phyloP scores from a whole-genome alignment of 2,329 filamentous ascomycete genomes.

The Teratosphaeria epicoccoides region DNA sequence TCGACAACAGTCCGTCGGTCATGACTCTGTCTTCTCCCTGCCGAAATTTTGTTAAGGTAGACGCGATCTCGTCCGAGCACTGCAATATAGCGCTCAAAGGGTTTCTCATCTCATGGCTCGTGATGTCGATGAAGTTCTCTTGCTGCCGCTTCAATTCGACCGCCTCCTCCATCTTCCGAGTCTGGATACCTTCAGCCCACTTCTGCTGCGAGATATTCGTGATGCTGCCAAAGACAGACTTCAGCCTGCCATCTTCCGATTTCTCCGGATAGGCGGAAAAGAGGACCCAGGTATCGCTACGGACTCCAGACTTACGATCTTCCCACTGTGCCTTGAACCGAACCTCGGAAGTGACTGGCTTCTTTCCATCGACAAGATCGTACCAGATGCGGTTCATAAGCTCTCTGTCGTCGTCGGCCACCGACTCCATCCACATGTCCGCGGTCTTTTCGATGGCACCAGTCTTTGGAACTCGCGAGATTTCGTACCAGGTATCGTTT shows the following conservation, averaged over 20 bases:
- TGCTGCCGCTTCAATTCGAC: constrained; percentile 72
- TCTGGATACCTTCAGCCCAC: constrained; percentile 71
- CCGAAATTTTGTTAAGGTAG: constrained; percentile 36
- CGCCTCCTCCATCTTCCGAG: constrained; percentile 65
- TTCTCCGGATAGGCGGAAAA: constrained; percentile 68
- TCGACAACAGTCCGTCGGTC: constrained; percentile 39
- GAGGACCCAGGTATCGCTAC: constrained; percentile 62
- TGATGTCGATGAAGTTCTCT: constrained; percentile 32
- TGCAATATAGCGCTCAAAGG: constrained; percentile 65
- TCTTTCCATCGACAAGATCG: constrained; percentile 49
- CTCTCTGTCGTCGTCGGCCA: constrained; percentile 54
- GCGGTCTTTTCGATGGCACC: constrained; percentile 36
- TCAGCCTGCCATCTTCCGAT: constrained; percentile 51
- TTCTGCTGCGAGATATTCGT: constrained; percentile 83
- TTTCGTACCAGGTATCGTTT: constrained; percentile 65
- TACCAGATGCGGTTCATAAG: constrained; percentile 52
- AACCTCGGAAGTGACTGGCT: constrained; percentile 60
- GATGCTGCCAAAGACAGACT: constrained; percentile 68
- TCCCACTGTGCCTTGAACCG: constrained; percentile 61
- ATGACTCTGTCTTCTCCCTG: constrained; percentile 29
- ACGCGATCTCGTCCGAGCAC: constrained; percentile 63
- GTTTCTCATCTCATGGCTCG: constrained; percentile 48
- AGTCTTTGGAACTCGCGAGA: constrained; percentile 55
- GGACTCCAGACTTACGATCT: constrained; percentile 44
- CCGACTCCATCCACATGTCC: constrained; percentile 61